Evolutionary conservation across 2,329 filamentous ascomycete genomes (phyloP).

Genomic region (Xylariaceae sp.): DNA sequence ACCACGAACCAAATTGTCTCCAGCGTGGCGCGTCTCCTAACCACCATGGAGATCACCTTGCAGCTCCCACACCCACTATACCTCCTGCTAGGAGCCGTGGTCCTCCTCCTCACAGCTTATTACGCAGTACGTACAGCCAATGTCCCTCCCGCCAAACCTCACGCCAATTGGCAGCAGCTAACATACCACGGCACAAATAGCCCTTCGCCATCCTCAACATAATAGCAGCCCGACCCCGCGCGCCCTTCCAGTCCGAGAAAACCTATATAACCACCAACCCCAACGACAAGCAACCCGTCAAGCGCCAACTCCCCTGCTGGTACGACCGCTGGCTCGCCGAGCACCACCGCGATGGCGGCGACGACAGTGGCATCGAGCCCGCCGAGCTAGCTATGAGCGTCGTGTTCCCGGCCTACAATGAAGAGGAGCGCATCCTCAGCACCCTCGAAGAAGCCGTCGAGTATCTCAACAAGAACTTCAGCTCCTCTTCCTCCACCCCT

Average conservation of each 20-base stretch:
- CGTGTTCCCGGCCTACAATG: slow-evolving; percentile 94
- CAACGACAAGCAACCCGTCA: slow-evolving; percentile 52
- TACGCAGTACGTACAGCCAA: no score
- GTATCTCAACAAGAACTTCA: slow-evolving; percentile 77
- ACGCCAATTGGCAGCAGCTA: no score
- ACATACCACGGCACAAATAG: slow-evolving; percentile 34
- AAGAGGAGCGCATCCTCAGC: slow-evolving; percentile 74
- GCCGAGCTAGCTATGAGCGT: slow-evolving; percentile 84
- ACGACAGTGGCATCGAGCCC: slow-evolving; percentile 62
- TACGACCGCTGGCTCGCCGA: slow-evolving; percentile 69
- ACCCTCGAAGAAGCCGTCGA: slow-evolving; percentile 89
- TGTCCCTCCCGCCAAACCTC: no score
- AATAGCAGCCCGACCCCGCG: slow-evolving; percentile 76
- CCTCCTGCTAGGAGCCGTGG: no score
- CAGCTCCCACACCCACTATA: no score
- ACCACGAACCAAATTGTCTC: no score
- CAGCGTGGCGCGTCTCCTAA: no score
- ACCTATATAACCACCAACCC: slow-evolving; percentile 72
- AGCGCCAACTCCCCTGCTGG: slow-evolving; percentile 75
- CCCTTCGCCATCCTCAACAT: slow-evolving; percentile 66
- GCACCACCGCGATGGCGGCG: slow-evolving; percentile 45
- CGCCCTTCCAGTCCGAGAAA: slow-evolving; percentile 73
- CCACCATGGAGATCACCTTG: no score
- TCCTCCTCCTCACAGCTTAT: no score
- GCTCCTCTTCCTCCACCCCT: slow-evolving; percentile 60